phyloP scores from a whole-genome alignment of 768 basidiomycete species.

The Xerocomus potaroensis region DNA sequence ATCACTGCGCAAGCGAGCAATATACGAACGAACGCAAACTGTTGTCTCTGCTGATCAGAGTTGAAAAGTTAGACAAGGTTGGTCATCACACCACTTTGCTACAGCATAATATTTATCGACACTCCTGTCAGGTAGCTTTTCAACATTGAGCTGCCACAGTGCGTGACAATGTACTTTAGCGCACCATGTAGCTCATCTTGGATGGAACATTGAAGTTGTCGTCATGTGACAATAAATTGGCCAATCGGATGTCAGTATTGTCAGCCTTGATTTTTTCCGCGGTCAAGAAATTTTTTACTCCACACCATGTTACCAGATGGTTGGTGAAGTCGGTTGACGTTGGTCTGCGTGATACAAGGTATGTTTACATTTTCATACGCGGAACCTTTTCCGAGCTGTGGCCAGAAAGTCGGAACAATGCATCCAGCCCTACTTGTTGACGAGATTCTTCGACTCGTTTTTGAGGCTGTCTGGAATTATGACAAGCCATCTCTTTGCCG shows the following conservation, averaged over 20 bases:
- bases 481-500: constrained; percentile 30
- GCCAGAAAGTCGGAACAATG: constrained; percentile 27
- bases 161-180: constrained; percentile 9
- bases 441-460: constrained; percentile 44
- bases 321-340: neutral
- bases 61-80: constrained; percentile 11
- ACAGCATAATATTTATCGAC: no score
- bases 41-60: constrained; percentile 19
- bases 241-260: constrained; percentile 11
- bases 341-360: constrained; percentile 3
- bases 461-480: constrained; percentile 31
- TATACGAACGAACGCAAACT: constrained; percentile 56
- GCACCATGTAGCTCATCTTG: constrained; percentile 11
- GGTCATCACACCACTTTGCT: neutral
- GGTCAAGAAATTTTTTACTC: no score
- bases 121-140: no score
- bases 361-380: neutral
- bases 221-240: constrained; percentile 10
- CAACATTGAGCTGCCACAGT: constrained; percentile 13
- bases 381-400: neutral
- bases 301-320: neutral
- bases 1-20: constrained; percentile 58
- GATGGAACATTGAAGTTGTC: neutral
- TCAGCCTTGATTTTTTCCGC: constrained; percentile 12
- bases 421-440: constrained; percentile 45